Evolutionary conservation across 371 early-diverging fungal genomes (phyloP), one percentile per base, ranked within the genome.

Genomic region (Smittium culicis): DNA sequence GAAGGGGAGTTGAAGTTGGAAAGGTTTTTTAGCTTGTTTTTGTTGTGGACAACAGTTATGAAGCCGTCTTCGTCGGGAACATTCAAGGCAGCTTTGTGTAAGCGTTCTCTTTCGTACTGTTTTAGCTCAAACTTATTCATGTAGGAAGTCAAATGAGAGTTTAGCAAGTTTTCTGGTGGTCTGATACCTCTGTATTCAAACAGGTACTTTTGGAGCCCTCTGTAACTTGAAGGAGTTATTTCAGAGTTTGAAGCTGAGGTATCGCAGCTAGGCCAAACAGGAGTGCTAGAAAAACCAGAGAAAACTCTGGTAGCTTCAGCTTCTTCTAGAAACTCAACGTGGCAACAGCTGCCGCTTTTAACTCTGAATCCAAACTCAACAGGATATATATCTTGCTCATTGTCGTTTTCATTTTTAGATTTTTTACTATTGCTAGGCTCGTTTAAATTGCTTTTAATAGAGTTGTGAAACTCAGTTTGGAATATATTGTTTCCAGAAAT

Each of bases 61-160:
- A 95, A 96, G 11, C 96, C 96, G 76, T 96, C 96, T n/a, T 86
- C 94, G 68, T 96, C 96, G 72, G 92, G 89, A 71, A 85, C 79
- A 70, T 92, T 91, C 73, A 77, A 79, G 56, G 82, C 75, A 54
- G 82, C 82, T 66, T 79, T 70, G 57, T 81, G 77, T 62, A 78
- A 81, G 71, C 82, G 79, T 71, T 87, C 87, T 59, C 82, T 80
- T 66, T 85, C 84, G 60, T 84, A 83, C 73, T 92, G 89, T 66
- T 86, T 81, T n/a, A 83, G 84, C 67, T 91, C 89, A 69, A 91
- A 94, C 69, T 86, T 83, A 24, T 77, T 74, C 84, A 94, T 88
- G 71, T 81, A 87, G 32, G 77, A 70, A 69, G 92, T 88, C 1
- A 89, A 88, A 61, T 83, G 75, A 24, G 73, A 55, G 66, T 87